These are phyloP conservation scores for Penicillium paxilli DNA, from an alignment of 495 filamentous ascomycete species.

Conservation along the genomic window DNA sequence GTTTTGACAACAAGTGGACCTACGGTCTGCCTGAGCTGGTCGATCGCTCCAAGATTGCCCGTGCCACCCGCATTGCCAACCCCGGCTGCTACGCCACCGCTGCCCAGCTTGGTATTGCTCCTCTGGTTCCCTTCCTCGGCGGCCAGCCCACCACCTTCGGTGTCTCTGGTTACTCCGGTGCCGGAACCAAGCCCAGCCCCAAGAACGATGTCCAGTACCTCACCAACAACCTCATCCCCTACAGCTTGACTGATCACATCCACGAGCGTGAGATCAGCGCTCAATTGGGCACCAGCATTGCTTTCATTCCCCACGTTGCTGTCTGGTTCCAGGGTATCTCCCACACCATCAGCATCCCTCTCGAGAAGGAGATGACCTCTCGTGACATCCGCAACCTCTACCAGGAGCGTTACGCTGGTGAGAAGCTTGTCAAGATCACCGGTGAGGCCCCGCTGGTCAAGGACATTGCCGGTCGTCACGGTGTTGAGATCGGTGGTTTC, in stretches of 20 bases:
- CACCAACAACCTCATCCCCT: conserved; percentile 87
- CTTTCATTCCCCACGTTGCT: conserved; percentile 93
- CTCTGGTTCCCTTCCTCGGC: conserved; percentile 74
- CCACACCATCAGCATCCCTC: conserved; percentile 87
- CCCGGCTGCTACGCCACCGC: conserved; percentile 97
- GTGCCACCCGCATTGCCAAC: conserved; percentile 86
- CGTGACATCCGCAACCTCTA: conserved; percentile 93
- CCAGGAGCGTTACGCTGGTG: conserved; percentile 93
- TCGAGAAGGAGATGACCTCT: conserved; percentile 78
- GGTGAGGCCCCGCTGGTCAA: conserved; percentile 90
- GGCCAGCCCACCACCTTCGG: conserved; percentile 88
- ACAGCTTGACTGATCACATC: conserved; percentile 92
- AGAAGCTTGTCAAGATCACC: conserved; percentile 88
- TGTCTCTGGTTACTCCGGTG: conserved; percentile 93
- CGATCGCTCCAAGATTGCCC: conserved; percentile 71
- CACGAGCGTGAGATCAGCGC: conserved; percentile 88
- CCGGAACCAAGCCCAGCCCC: conserved; percentile 90
- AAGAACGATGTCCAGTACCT: conserved; percentile 95
- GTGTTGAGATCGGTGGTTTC: conserved; percentile 93
- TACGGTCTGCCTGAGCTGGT: conserved; percentile 94
- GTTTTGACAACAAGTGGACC: conserved; percentile 88
- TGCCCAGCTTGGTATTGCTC: conserved; percentile 89
- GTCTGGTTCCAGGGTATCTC: conserved; percentile 98
- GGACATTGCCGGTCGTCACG: conserved; percentile 85
- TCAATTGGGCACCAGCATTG: conserved; percentile 75